Evolutionary conservation across 306 rosid genomes (phyloP), one percentile per base, ranked within the genome.

Genomic region (Dalbergia oliveri): DNA sequence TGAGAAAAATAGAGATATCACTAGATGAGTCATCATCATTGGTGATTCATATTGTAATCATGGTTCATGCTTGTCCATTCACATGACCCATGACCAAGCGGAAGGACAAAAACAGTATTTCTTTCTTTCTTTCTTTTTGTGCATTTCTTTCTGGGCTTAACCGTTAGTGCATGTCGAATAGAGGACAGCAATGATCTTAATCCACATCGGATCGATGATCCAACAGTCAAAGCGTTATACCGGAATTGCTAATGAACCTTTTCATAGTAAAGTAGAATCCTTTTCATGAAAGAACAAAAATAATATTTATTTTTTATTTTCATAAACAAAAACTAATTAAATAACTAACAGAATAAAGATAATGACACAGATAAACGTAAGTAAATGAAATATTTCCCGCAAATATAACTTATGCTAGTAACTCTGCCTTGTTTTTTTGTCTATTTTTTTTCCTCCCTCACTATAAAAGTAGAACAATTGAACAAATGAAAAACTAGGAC

Each of bases 221-320:
- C 79, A 72, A 87, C 80, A 73, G 86, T 86, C 92, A 90, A 85
- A 87, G 77, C 9, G 81, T 83, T 88, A 84, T 75, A 79, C 83
- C 66, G 10, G 37, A 84, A 66, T 67, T 64, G 84, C 81, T 58
- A 77, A 62, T 62, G 61, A 44, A 45, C 57, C 69, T 43, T 77
- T 39, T 8, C 1, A 31, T n/a, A 26, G 8, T 15, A 66, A 72
- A 71, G 77, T 33, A 50, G 60, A 26, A 51, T 66, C 14, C 49
- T 45, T 45, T 19, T 41, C 9, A 62, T 43, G 45, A 43, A 51
- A 49, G 41, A 58, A 19, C 39, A 66, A 34, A 5, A 4, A 18
- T 3, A 44, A 0, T 8, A 21, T 56, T 56, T 64, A 35, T n/a
- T 31, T 19, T 51, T 10, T 2, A 35, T 11, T 14, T 11, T 14